phyloP scores from a whole-genome alignment of 768 basidiomycete genomes.

The Russula dissimulans region DNA sequence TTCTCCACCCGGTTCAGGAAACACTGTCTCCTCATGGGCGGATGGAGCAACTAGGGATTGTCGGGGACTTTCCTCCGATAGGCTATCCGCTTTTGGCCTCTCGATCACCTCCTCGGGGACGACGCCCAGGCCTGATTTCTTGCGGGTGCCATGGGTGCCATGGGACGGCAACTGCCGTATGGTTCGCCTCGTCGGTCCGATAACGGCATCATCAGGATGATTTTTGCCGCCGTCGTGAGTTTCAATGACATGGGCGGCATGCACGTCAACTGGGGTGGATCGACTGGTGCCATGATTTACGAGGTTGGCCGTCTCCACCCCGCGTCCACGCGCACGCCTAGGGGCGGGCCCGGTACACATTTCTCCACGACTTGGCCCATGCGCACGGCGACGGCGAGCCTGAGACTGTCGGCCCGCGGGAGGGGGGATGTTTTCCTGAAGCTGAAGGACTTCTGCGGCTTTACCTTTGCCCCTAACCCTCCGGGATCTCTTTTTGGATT shows the following conservation, averaged over 20 bases:
- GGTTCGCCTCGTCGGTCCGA: not conserved
- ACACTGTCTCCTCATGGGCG: not conserved
- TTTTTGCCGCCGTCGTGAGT: not conserved
- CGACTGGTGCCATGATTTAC: not conserved
- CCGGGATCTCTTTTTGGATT: not conserved
- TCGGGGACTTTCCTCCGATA: not conserved
- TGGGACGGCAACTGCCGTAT: not conserved
- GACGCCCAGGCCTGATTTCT: not conserved
- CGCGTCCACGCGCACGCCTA: not conserved
- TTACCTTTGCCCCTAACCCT: not conserved
- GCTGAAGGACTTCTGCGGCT: not conserved
- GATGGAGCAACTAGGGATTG: not conserved
- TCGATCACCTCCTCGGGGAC: not conserved
- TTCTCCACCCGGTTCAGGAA: not conserved
- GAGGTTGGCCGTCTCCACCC: not conserved
- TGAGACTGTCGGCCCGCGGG: not conserved
- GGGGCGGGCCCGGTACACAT: not conserved
- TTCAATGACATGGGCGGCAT: not conserved
- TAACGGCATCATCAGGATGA: too few species aligned
- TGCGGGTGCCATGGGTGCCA: too few species aligned
- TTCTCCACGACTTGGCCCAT: not conserved
- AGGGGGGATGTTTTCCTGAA: slow-evolving; percentile 5
- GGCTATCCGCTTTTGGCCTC: slow-evolving; percentile 1
- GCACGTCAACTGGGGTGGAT: not conserved
- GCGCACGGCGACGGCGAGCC: not conserved